Base-by-base conservation (phyloP, 2,329 filamentous ascomycete species). In the Colletotrichum aenigma region DNA sequence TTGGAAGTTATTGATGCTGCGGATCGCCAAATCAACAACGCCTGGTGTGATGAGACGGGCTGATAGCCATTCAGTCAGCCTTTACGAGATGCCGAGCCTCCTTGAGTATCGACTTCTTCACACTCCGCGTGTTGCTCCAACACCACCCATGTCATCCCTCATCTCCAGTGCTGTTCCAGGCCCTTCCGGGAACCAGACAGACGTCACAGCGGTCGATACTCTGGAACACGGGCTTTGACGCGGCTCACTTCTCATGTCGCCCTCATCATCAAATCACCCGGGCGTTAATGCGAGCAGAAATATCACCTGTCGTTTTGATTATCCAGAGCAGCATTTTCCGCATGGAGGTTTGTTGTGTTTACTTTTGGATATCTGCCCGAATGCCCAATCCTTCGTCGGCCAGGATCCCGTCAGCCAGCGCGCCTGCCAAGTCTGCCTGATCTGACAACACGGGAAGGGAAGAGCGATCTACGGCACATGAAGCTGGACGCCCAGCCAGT, bases 241-340 rank as follows among this genome's bases (percentile, higher is more conserved):
- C 56, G 73, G 73, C 73, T 75, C 73, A 72, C 73, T 67, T 72
- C 55, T 75, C 73, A 67, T 18, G 28, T 61, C 56, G 8, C 21
- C 58, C 36, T 21, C 24, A 24, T 61, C 36, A 43, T 36, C 32
- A 67, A 60, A 28, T 62, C 56, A 24, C 61, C 34, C 61, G 24
- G 61, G 30, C 61, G 66, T 69, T 69, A 69, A 69, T 69, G 66
- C 66, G 55, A 61, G 32, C 16, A 43, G 21, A 24, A 69, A 26
- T 32, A 32, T 58, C 52, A 38, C 9, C 66, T 24, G 55, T 69
- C 55, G 32, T 28, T 34, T 70, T 62, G n/a, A 34, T 62, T 70
- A 26, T 34, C 26, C 36, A 34, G 56, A 28, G 34, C 34, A 70
- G 38, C 56, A 34, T 48, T 61, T 34, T 28, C 56, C 26, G 16